Evolutionary conservation across 148 eudicot species (phyloP).

Genomic region (Chenopodium suecicum): DNA sequence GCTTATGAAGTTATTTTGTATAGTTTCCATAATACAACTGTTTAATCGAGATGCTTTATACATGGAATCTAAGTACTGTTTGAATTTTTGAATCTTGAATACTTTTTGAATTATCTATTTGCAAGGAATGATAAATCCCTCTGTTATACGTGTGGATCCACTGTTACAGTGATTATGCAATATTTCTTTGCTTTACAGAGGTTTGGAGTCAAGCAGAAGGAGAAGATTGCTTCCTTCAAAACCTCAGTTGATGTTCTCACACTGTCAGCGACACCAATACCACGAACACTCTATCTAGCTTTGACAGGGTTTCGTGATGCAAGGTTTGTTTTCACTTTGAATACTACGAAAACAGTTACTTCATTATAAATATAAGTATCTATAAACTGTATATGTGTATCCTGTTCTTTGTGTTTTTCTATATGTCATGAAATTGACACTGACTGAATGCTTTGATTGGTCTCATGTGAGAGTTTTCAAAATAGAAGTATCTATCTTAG

Average conservation of each 20-base stretch:
- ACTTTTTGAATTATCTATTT: not conserved
- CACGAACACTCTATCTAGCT: slow-evolving; percentile 95
- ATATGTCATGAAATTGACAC: not conserved
- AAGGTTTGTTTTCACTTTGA: slow-evolving; percentile 46
- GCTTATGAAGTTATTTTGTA: not conserved
- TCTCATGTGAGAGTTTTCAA: not conserved
- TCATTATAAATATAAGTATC: not conserved
- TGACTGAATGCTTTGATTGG: not conserved
- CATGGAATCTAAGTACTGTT: not conserved
- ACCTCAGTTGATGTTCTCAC: slow-evolving; percentile 95
- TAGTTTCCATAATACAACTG: not conserved
- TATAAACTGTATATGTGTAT: not conserved
- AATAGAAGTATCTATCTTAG: not conserved
- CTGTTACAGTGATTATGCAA: slow-evolving; percentile 8
- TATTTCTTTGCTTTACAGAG: slow-evolving; percentile 52
- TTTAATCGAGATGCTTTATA: not conserved
- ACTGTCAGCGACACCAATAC: slow-evolving; percentile 98
- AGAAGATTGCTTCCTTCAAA: slow-evolving; percentile 95
- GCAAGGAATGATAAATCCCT: not conserved
- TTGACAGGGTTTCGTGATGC: slow-evolving; percentile 98
- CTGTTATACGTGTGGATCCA: not conserved
- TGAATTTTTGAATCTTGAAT: not conserved
- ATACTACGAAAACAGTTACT: not conserved
- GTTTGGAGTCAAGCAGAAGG: slow-evolving; percentile 99
- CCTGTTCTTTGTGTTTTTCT: slow-evolving; percentile 3